Evolutionary conservation across 306 rosid species (phyloP).

Genomic region (Gynostemma pentaphyllum): DNA sequence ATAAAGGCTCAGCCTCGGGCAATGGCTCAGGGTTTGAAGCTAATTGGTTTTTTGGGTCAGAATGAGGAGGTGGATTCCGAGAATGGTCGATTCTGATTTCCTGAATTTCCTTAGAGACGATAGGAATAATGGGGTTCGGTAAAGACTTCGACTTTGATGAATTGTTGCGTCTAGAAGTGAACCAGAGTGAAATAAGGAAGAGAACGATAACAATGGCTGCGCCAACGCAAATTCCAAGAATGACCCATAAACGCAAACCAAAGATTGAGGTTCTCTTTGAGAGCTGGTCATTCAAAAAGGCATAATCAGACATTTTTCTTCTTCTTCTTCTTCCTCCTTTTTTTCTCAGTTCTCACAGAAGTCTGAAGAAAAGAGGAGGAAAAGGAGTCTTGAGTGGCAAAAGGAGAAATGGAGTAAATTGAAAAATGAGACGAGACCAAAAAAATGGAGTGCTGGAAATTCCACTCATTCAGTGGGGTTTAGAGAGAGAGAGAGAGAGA

Average conservation of each 20-base stretch:
- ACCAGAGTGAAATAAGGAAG: conserved; percentile 44
- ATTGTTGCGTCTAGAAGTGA: conserved; percentile 33
- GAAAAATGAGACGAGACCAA: background rate
- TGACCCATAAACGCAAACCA: conserved; percentile 48
- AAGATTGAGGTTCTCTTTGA: conserved; percentile 42
- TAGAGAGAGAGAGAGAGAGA: conserved; percentile 6
- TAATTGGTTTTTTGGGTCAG: conserved; percentile 21
- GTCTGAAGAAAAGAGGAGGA: background rate
- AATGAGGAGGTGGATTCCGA: conserved; percentile 16
- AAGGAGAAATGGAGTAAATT: background rate
- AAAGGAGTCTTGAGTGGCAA: background rate
- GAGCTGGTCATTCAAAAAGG: conserved; percentile 46
- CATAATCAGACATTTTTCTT: conserved; percentile 29
- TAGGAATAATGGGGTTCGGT: conserved; percentile 27
- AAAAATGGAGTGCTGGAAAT: conserved; percentile 11
- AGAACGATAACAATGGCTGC: conserved; percentile 53
- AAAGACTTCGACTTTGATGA: conserved; percentile 18
- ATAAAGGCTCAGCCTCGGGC: conserved; percentile 21
- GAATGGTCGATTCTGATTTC: conserved; percentile 40
- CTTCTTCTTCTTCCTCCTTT: background rate
- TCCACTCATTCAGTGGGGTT: conserved; percentile 12
- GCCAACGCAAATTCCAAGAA: conserved; percentile 51
- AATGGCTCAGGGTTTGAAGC: conserved; percentile 24
- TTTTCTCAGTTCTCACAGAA: background rate
- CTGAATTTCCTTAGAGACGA: conserved; percentile 49